These are phyloP conservation scores for Arctium minus DNA, from an alignment of 129 eudicot species.

Conservation along the genomic window DNA sequence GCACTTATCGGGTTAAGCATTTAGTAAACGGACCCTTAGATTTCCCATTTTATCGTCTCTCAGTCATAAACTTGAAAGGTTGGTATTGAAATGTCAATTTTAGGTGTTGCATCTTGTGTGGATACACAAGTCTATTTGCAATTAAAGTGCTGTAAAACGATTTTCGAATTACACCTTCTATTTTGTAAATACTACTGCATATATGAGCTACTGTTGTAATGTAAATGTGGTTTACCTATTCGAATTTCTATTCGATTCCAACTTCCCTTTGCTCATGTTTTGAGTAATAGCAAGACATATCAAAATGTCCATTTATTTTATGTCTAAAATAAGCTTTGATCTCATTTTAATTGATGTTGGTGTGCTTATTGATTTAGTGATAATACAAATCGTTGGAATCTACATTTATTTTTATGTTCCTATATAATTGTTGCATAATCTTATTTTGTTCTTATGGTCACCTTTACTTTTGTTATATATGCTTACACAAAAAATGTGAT, in stretches of 20 bases:
- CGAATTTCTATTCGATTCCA: neutral
- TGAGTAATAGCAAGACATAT: neutral
- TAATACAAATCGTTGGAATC: neutral
- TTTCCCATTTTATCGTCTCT: too few relatives aligned
- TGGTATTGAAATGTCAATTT: too few relatives aligned
- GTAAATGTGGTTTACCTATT: neutral
- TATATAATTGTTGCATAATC: neutral
- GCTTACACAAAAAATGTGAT: neutral
- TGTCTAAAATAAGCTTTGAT: neutral
- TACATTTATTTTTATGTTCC: neutral
- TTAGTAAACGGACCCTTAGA: too few relatives aligned
- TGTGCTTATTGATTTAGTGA: neutral
- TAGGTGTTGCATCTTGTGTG: too few relatives aligned
- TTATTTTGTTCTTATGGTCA: neutral
- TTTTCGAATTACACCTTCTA: too few relatives aligned
- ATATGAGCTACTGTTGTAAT: neutral
- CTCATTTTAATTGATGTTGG: neutral
- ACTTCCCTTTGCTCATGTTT: neutral
- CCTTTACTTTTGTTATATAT: neutral
- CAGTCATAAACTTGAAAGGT: too few relatives aligned
- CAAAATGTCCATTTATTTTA: neutral
- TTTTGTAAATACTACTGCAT: too few relatives aligned
- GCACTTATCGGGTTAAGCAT: too few relatives aligned
- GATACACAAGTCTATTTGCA: too few relatives aligned
- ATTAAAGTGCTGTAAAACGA: too few relatives aligned